These are phyloP conservation scores for Quaeritorhiza haematococci DNA, from an alignment of 371 early-diverging fungal species.

Conservation along the genomic window DNA sequence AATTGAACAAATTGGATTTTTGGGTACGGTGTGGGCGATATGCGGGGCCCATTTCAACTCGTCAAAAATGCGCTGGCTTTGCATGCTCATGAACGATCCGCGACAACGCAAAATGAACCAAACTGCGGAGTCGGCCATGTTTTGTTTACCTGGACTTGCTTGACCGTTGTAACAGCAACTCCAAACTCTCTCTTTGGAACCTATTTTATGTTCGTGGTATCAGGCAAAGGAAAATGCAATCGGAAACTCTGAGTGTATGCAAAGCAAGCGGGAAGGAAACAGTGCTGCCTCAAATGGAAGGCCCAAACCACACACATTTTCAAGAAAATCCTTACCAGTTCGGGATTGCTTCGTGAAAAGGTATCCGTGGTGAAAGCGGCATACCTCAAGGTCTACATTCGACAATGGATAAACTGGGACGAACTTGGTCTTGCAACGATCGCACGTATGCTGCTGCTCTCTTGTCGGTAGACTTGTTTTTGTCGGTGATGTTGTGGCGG, in stretches of 20 bases:
- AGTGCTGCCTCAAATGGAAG: background rate
- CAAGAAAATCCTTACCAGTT: background rate
- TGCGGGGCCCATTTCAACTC: too few species aligned
- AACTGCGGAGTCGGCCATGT: too few species aligned
- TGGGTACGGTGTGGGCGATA: background rate
- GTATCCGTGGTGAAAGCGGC: conserved; percentile 16
- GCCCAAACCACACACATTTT: background rate
- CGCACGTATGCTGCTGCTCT: conserved; percentile 10
- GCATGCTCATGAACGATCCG: conserved; percentile 3
- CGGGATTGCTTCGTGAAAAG: background rate
- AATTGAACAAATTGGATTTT: background rate
- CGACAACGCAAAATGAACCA: background rate
- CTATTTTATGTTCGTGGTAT: background rate
- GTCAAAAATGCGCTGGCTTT: conserved; percentile 15
- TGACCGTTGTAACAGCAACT: conserved; percentile 3
- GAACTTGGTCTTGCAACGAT: conserved; percentile 21
- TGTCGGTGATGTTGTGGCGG: background rate
- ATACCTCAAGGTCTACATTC: conserved; percentile 1
- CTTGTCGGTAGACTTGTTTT: background rate
- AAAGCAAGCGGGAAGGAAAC: too few species aligned
- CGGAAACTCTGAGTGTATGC: too few species aligned
- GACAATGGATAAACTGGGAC: conserved; percentile 14
- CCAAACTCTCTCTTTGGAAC: background rate
- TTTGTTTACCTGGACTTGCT: too few species aligned
- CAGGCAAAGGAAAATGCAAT: conserved; percentile 5